Evolutionary conservation across 306 rosid species (phyloP), one percentile per base, ranked within the genome.

Genomic region (Fagus sylvatica): DNA sequence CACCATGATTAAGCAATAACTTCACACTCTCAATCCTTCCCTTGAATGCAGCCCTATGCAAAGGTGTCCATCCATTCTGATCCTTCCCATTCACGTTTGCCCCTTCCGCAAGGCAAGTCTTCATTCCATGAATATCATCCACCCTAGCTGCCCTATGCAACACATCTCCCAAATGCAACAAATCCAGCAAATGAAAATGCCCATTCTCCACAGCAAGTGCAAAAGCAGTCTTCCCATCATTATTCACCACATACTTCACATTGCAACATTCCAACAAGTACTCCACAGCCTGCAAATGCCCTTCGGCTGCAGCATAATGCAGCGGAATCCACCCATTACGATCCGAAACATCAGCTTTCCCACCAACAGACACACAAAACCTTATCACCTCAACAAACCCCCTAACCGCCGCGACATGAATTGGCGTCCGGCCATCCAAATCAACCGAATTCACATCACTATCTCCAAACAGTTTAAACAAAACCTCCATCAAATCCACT

Each of bases 11-110:
- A 0, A 90, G 81, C 87, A 94, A 61, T 2, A 84, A 76, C 86
- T 90, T 86, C 22, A 87, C 90, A n/a, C 95, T 87, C 78, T 89
- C 92, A 0, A 87, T 69, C 60, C 90, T 33, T 0, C 97, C 98
- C 76, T 94, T 92, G 73, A 92, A 92, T 0, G 98, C 89, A 3
- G 97, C 98, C 82, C 97, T 85, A 66, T 94, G 97, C 40, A 94
- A 53, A 4, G 98, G 85, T 2, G 87, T 92, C 98, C 98, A 94
- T 22, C 98, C 97, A 43, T 91, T 88, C 82, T 90, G 95, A 57
- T 94, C 98, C 73, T 73, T 92, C 9, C 81, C 83, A 41, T 88
- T 85, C 74, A 92, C 88, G 3, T 61, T 56, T 1, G 92, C 93
- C 4, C 97, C 97, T 76, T 86, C 87, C 13, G 76, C 88, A 0